Conservation (phyloP, 2,329 filamentous ascomycete genomes). For the Fusarium sp. region DNA sequence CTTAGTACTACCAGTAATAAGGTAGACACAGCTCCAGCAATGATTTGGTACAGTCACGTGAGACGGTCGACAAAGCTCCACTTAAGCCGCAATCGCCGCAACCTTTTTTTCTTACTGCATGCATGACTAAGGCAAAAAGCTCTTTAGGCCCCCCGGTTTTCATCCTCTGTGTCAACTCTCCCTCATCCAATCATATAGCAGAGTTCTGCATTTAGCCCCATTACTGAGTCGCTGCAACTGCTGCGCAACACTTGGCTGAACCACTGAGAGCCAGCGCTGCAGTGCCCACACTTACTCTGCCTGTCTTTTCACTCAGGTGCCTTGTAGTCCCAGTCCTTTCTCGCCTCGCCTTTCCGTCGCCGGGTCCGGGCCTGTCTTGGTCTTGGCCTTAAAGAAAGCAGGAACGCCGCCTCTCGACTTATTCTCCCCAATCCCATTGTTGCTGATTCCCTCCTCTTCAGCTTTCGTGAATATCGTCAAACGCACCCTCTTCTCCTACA, state of each 20-base stretch:
- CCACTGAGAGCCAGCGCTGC: constrained; percentile 25
- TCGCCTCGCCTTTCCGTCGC: constrained; percentile 37
- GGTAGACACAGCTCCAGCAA: background rate
- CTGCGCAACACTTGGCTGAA: constrained; percentile 35
- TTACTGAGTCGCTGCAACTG: constrained; percentile 30
- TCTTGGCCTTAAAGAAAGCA: constrained; percentile 38
- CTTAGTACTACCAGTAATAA: no score
- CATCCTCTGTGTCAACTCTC: constrained; percentile 15
- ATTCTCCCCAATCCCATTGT: constrained; percentile 41
- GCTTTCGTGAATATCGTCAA: constrained; percentile 28
- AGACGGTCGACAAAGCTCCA: background rate
- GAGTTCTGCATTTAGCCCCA: constrained; percentile 1
- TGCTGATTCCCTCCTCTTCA: constrained; percentile 31
- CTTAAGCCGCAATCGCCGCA: background rate
- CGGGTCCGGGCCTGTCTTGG: constrained; percentile 25
- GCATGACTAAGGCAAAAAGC: constrained; percentile 27
- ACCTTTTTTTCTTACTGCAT: constrained; percentile 4
- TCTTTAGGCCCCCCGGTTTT: constrained; percentile 13
- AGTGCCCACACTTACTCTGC: constrained; percentile 18
- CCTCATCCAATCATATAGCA: constrained; percentile 27
- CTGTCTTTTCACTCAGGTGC: constrained; percentile 29
- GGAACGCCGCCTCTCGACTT: constrained; percentile 36
- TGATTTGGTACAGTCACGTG: constrained; percentile 46
- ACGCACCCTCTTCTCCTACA: constrained; percentile 49
- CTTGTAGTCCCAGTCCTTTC: constrained; percentile 23